Evolutionary conservation across 169 alveolate species (phyloP).

Genomic region (Plasmodium fragile): DNA sequence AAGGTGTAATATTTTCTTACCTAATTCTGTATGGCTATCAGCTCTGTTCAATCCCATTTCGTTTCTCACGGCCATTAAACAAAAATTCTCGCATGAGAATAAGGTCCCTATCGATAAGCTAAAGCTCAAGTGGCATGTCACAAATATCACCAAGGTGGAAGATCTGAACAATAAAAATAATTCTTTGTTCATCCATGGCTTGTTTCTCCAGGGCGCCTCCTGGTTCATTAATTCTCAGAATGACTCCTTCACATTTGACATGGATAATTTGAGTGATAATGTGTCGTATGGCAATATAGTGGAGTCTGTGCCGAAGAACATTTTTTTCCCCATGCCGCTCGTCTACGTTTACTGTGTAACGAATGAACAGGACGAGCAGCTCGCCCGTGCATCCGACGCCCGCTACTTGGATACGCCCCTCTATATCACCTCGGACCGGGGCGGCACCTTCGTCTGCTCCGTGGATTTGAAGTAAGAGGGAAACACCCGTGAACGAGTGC

Average conservation of each 20-base stretch:
- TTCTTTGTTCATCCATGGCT: constrained; percentile 64
- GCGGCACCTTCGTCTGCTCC: constrained; percentile 61
- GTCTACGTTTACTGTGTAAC: constrained; percentile 54
- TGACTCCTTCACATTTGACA: constrained; percentile 53
- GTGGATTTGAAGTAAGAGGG: constrained; percentile 49
- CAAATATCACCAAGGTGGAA: constrained; percentile 62
- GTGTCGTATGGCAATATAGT: constrained; percentile 50
- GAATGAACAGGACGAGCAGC: constrained; percentile 43
- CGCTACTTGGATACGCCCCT: constrained; percentile 38
- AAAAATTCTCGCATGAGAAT: constrained; percentile 76
- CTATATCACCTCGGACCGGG: constrained; percentile 62
- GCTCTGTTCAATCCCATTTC: constrained; percentile 97
- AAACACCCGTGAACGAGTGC: background rate
- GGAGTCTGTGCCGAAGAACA: constrained; percentile 63
- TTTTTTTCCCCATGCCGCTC: constrained; percentile 58
- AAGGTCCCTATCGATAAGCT: constrained; percentile 64
- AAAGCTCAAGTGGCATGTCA: constrained; percentile 64
- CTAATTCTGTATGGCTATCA: constrained; percentile 84
- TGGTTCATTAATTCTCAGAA: constrained; percentile 60
- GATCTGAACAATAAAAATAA: constrained; percentile 66
- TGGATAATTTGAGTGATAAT: constrained; percentile 29
- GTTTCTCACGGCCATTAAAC: constrained; percentile 95
- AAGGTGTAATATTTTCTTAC: constrained; percentile 28
- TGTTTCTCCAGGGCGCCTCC: constrained; percentile 68
- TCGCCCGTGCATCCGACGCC: constrained; percentile 15